These are phyloP conservation scores for Begonia loranthoides DNA, from an alignment of 306 rosid genomes.

Conservation along the genomic window DNA sequence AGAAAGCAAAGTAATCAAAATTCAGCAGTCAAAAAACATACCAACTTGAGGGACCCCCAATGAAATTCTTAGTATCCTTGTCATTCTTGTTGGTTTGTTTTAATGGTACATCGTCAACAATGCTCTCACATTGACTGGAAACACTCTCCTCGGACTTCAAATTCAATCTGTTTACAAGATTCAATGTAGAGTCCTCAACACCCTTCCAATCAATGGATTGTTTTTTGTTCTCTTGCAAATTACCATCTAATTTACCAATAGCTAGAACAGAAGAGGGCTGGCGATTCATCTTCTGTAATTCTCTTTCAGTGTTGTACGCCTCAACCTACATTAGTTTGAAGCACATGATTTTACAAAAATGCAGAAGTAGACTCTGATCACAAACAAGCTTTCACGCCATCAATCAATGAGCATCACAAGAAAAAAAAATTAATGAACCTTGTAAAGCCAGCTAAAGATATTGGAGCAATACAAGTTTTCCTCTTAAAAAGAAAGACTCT, in stretches of 20 bases:
- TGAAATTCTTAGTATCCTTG: conserved; percentile 31
- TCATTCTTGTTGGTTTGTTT: conserved; percentile 25
- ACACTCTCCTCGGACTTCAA: conserved; percentile 18
- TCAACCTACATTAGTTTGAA: conserved; percentile 41
- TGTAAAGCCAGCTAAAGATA: no score
- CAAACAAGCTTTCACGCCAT: no score
- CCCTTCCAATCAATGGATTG: conserved; percentile 21
- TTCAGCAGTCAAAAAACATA: conserved; percentile 18
- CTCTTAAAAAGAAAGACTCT: no score
- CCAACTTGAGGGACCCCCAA: conserved; percentile 84
- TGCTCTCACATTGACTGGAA: conserved; percentile 10
- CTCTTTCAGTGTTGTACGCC: conserved; percentile 43
- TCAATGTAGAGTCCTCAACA: conserved; percentile 8
- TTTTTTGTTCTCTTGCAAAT: conserved; percentile 15
- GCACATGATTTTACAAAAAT: neutral
- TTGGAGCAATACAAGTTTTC: no score
- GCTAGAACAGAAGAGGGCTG: conserved; percentile 35
- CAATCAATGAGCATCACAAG: no score
- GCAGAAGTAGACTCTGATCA: no score
- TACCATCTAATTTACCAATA: conserved; percentile 18
- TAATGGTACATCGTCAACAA: conserved; percentile 25
- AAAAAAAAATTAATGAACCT: no score
- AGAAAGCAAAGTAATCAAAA: conserved; percentile 12
- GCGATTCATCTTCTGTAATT: conserved; percentile 56
- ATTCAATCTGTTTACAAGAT: conserved; percentile 21